Evolutionary conservation across 352 stramenopile genomes (phyloP), one percentile per base, ranked within the genome.

Genomic region (Bremia lactucae): DNA sequence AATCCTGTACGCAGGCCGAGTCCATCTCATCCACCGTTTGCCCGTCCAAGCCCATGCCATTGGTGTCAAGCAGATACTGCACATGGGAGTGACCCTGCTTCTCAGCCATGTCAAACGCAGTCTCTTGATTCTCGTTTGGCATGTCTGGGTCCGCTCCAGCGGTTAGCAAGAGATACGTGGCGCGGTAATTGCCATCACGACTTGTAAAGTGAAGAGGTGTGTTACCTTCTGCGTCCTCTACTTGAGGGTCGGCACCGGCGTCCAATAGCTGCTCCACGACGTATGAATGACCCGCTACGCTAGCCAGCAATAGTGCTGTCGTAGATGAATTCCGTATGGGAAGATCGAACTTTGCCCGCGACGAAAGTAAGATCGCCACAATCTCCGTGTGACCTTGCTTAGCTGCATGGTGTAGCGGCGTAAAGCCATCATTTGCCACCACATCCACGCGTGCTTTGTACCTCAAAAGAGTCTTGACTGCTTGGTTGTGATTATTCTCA

Each of bases 61-160:
- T 87, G 15, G 74, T 87, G 49, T 89, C 73, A 33, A 89, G 62
- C 45, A 89, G 45, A 42, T 89, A 86, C 42, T 79, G 65, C 31
- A 89, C 65, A 43, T 87, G 77, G 20, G 71, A 66, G 49, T 83
- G 72, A 28, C 77, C 73, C 23, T 77, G 66, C 21, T 52, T 53
- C 33, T 74, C 66, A 9, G 76, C 76, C 29, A 92, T 67, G 36
- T 92, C 80, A 39, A 88, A 86, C 8, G 80, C 70, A 39, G 80
- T 88, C 44, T 92, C 57, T 34, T 83, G 67, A n/a, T 64, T 59
- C 16, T 77, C 61, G 49, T 92, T 89, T 16, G 80, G 80, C 71
- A 92, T 87, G 45, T 89, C 73, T 19, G 79, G 72, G 42, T 92
- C 80, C 4, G 76, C 80, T 20, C 80, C 80, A 6, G 80, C 80